Base-by-base conservation (phyloP, 78 protist genomes). In the Guillardia theta region DNA sequence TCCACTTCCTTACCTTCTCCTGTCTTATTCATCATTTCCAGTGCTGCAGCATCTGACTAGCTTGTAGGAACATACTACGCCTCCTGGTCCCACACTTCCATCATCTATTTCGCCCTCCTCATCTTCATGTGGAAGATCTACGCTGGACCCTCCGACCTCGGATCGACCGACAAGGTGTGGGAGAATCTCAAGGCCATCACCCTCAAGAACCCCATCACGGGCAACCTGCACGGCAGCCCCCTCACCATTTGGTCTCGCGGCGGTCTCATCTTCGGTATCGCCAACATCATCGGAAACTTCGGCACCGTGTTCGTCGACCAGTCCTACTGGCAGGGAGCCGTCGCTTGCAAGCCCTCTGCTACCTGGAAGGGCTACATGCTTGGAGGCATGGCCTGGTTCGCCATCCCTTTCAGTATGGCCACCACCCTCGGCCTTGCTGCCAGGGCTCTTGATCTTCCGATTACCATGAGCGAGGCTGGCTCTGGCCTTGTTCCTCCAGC, bases 301-400 rank as follows among this genome's bases (percentile, higher is more conserved):
- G 62, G 93, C 10, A 43, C 93, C 0, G 95, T 93, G 21, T 93
- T 93, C 54, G 78, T 93, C 58, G 95, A 93, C 93, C 92, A 93
- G 93, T 9, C 88, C 27, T 93, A 93, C 92, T 93, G 95, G 95
- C 95, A 93, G 80, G 46, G 90, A 21, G 95, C 95, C 22, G 53
- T 93, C n/a, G 95, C 95, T 0, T 80, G 87, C 4, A 6, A 21
- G 46, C 92, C 93, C 30, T 0, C 64, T 10, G 21, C 92, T 4
- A n/a, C 95, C 24, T 43, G 27, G 58, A 48, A 37, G 95, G 95
- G 93, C 54, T 93, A 53, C 54, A 4, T 93, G 18, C 54, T 93
- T 24, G 95, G 95, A 33, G 95, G 95, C 36, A 0, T 93, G 27
- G 92, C 88, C 33, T 78, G 90, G 90, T 78, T 93, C 80, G 37